Conservation (phyloP, 2,329 filamentous ascomycete species). For the Fusarium poae region DNA sequence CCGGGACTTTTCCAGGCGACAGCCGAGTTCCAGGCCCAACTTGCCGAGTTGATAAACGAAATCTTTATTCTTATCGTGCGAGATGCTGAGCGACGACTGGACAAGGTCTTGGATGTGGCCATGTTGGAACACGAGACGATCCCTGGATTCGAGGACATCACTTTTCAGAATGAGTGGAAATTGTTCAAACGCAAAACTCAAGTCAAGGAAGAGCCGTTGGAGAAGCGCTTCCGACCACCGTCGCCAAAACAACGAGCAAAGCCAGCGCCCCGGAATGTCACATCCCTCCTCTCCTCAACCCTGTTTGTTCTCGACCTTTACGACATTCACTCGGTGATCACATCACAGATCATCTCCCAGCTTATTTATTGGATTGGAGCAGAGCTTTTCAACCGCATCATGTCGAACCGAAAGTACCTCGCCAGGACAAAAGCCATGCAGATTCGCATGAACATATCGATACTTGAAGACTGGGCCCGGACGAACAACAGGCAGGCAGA, state of each 20-base stretch:
- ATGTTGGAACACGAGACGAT: slow-evolving; percentile 99
- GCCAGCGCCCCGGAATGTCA: slow-evolving; percentile 93
- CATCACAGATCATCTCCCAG: slow-evolving; percentile 89
- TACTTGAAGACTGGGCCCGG: slow-evolving; percentile 94
- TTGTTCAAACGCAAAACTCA: slow-evolving; percentile 93
- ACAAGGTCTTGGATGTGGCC: slow-evolving; percentile 91
- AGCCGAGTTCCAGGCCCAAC: slow-evolving; percentile 88
- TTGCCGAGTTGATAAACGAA: slow-evolving; percentile 95
- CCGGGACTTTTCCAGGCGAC: slow-evolving; percentile 83
- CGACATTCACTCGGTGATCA: slow-evolving; percentile 97
- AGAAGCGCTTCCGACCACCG: slow-evolving; percentile 91
- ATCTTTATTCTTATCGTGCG: slow-evolving; percentile 98
- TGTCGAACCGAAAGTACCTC: slow-evolving; percentile 94
- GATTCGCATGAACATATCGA: slow-evolving; percentile 98
- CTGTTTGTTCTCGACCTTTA: slow-evolving; percentile 98
- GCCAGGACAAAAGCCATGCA: slow-evolving; percentile 99
- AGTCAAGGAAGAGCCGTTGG: slow-evolving; percentile 87
- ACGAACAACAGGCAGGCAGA: slow-evolving; percentile 94
- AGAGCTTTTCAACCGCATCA: slow-evolving; percentile 97
- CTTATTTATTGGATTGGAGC: slow-evolving; percentile 96
- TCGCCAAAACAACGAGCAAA: slow-evolving; percentile 94
- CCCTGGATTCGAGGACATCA: slow-evolving; percentile 94
- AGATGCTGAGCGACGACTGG: slow-evolving; percentile 93
- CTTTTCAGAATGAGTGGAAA: slow-evolving; percentile 99
- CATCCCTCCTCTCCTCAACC: slow-evolving; percentile 93